Conservation (phyloP, 2,329 filamentous ascomycete species). For the Curvularia lunata region DNA sequence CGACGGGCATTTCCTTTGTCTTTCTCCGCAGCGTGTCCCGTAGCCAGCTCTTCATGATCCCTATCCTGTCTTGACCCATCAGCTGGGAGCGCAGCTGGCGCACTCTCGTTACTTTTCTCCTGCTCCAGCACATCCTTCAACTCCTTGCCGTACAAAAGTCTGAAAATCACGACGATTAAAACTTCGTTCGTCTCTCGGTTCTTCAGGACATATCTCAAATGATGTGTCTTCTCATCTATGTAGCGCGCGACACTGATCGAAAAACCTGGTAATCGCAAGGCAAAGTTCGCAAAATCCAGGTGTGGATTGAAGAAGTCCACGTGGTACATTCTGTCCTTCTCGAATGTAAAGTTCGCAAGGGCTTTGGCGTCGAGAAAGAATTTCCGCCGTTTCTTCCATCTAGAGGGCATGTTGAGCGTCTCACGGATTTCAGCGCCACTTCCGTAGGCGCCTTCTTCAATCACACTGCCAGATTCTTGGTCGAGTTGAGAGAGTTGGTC, state of each 20-base stretch:
- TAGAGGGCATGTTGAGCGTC: conserved; percentile 44
- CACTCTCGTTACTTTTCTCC: conserved; percentile 7
- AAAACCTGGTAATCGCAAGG: conserved; percentile 55
- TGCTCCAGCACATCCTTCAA: conserved; percentile 44
- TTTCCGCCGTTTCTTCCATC: conserved; percentile 54
- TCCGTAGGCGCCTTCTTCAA: conserved; percentile 52
- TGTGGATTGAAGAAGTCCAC: conserved; percentile 59
- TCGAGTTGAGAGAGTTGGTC: conserved; percentile 34
- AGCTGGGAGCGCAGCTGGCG: neutral
- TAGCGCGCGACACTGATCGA: conserved; percentile 54
- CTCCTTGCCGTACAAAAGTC: conserved; percentile 54
- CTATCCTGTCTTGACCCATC: neutral
- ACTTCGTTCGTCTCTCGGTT: conserved; percentile 51
- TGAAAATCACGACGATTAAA: conserved; percentile 55
- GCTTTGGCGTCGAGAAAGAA: conserved; percentile 49
- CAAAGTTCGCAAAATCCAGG: conserved; percentile 56
- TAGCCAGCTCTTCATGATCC: conserved; percentile 6
- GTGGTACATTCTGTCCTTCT: conserved; percentile 53
- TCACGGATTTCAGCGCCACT: conserved; percentile 44
- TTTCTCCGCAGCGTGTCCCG: conserved; percentile 5
- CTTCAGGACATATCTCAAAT: conserved; percentile 55
- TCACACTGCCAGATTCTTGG: conserved; percentile 36
- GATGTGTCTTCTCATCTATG: conserved; percentile 57
- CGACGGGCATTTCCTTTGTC: conserved; percentile 2
- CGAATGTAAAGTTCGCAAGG: conserved; percentile 50